Conservation (phyloP, 73 alveolate species). For the Paramecium biaurelia region DNA sequence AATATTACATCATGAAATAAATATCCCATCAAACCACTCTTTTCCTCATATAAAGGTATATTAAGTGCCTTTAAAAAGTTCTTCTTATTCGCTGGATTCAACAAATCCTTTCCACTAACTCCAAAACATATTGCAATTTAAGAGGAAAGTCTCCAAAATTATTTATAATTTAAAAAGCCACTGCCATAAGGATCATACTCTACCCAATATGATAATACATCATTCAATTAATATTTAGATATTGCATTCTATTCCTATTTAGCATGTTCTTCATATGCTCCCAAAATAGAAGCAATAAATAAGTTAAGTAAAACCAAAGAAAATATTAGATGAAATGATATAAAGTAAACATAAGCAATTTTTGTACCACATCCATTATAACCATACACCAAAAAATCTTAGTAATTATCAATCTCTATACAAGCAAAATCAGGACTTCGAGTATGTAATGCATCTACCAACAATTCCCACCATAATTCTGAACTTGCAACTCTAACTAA, state of each 20-base stretch:
- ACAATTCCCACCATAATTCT: conserved; percentile 23
- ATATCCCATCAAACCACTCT: neutral
- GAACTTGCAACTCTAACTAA: conserved; percentile 48
- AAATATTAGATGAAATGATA: conserved; percentile 9
- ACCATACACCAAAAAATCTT: neutral
- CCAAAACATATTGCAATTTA: conserved; percentile 27
- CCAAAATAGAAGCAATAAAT: conserved; percentile 26
- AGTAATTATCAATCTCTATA: neutral
- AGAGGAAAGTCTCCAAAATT: conserved; percentile 32
- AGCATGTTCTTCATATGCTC: conserved; percentile 51
- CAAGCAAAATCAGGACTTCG: conserved; percentile 40
- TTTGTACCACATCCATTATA: conserved; percentile 43
- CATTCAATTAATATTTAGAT: conserved; percentile 24
- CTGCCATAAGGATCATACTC: conserved; percentile 39
- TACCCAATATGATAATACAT: conserved; percentile 14
- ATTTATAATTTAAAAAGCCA: conserved; percentile 9
- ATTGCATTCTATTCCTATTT: conserved; percentile 32
- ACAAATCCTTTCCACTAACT: neutral
- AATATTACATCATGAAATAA: conserved; percentile 38
- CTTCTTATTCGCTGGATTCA: conserved; percentile 15
- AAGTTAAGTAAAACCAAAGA: conserved; percentile 16
- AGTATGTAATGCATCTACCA: conserved; percentile 33
- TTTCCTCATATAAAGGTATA: neutral
- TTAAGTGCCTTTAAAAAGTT: conserved; percentile 19
- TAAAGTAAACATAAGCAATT: neutral